Percentiles rank a stretch among this genome's conserved stretches.
Evolutionary conservation across 2,329 filamentous ascomycete species (phyloP).

Genomic region (Penicillium sp.): DNA sequence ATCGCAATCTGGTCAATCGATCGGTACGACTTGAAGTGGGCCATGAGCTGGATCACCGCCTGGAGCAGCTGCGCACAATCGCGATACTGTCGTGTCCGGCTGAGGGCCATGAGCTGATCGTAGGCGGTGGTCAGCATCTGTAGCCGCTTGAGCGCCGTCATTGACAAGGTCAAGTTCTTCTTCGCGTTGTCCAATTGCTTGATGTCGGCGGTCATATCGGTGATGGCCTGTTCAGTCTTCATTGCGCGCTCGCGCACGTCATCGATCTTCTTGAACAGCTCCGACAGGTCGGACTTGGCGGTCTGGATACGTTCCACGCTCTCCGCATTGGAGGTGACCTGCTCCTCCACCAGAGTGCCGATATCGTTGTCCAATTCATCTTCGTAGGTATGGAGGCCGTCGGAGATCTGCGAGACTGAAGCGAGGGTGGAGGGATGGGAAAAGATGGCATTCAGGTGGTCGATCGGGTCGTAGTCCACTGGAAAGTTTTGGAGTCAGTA

Average conservation of each 20-base stretch:
- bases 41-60: conserved; percentile 95
- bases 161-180: conserved; percentile 91
- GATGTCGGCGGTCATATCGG: conserved; percentile 98
- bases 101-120: conserved; percentile 83
- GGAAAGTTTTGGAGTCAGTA: conserved; percentile 3
- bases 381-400: conserved; percentile 71
- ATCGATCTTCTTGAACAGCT: conserved; percentile 93
- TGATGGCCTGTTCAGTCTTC: conserved; percentile 92
- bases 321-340: conserved; percentile 81
- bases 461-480: conserved; percentile 88
- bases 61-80: conserved; percentile 93
- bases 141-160: conserved; percentile 94
- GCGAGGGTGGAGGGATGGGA: conserved; percentile 81
- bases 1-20: conserved; percentile 98
- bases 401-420: conserved; percentile 72
- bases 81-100: conserved; percentile 84
- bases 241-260: conserved; percentile 84
- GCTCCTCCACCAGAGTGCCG: conserved; percentile 66
- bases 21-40: conserved; percentile 96
- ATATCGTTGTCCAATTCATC: conserved; percentile 82
- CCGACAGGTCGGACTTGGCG: conserved; percentile 83
- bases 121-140: conserved; percentile 99
- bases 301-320: conserved; percentile 89
- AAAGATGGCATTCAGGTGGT: conserved; percentile 92
- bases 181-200: conserved; percentile 96